Evolutionary conservation across 441 rosid species (phyloP).

Genomic region (Manihot esculenta): DNA sequence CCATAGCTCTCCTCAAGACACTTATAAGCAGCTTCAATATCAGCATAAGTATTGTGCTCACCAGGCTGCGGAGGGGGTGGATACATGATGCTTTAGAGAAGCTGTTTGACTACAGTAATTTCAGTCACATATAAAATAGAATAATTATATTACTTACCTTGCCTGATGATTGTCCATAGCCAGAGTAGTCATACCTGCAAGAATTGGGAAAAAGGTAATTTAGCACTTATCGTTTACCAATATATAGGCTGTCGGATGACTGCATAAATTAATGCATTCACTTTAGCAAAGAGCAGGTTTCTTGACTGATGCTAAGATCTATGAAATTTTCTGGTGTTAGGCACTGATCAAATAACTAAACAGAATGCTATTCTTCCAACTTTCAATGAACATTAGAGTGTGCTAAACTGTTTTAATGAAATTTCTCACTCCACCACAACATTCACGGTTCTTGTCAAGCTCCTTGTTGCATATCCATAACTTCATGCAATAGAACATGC

Average conservation of each 20-base stretch:
- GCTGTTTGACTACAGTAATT: slow-evolving; percentile 10
- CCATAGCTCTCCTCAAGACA: slow-evolving; percentile 93
- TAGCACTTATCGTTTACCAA: background rate
- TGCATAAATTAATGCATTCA: background rate
- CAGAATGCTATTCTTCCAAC: too few relatives aligned
- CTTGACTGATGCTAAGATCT: background rate
- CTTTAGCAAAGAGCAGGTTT: background rate
- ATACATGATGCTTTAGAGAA: slow-evolving; percentile 12
- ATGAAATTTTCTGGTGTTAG: background rate
- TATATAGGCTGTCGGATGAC: background rate
- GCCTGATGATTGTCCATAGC: slow-evolving; percentile 89
- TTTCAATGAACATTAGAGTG: too few relatives aligned
- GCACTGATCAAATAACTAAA: background rate
- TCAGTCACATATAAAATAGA: background rate
- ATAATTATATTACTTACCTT: slow-evolving; percentile 48
- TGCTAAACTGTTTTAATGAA: background rate
- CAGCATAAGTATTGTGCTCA: slow-evolving; percentile 91
- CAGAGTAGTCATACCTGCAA: slow-evolving; percentile 85
- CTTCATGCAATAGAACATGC: background rate
- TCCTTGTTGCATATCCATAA: background rate
- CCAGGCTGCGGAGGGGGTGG: slow-evolving; percentile 66
- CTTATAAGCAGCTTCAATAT: slow-evolving; percentile 93
- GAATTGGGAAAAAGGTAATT: slow-evolving; percentile 14
- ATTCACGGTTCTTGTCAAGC: background rate
- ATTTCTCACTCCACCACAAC: background rate